Percentiles rank a stretch among this genome's conserved stretches.
phyloP scores from a whole-genome alignment of 768 basidiomycete species.

The Gautieria morchelliformis region DNA sequence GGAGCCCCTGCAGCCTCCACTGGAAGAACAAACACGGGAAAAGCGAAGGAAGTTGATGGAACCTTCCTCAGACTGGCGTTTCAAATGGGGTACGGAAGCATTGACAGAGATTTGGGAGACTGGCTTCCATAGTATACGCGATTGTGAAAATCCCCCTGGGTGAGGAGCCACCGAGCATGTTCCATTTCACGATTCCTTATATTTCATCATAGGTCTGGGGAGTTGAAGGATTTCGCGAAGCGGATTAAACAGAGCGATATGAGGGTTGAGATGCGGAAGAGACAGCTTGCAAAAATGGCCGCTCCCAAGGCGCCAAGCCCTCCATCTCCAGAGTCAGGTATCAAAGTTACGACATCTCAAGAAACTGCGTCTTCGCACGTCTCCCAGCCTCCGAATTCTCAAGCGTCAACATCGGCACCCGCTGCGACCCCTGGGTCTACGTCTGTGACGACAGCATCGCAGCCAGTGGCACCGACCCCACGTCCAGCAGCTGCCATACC shows the following conservation, averaged over 20 bases:
- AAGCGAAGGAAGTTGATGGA: conserved; percentile 45
- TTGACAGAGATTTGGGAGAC: conserved; percentile 78
- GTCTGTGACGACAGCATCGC: conserved; percentile 20
- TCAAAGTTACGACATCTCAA: neutral
- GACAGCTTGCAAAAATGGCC: conserved; percentile 22
- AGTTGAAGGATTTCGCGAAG: conserved; percentile 6
- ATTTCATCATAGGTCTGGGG: neutral
- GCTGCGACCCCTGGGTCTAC: conserved; percentile 17
- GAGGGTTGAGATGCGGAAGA: conserved; percentile 44
- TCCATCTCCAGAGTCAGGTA: neutral
- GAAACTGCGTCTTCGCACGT: conserved; percentile 14
- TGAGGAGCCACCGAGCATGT: conserved; percentile 24
- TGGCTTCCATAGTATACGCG: conserved; percentile 57
- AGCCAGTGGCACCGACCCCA: conserved; percentile 14
- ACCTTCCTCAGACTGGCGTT: conserved; percentile 52
- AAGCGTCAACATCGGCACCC: conserved; percentile 24
- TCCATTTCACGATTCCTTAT: neutral
- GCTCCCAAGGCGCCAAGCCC: neutral
- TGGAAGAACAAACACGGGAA: conserved; percentile 53
- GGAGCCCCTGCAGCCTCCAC: conserved; percentile 41
- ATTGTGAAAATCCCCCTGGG: conserved; percentile 62
- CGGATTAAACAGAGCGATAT: conserved; percentile 33
- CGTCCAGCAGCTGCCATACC: conserved; percentile 13
- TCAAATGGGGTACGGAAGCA: conserved; percentile 56
- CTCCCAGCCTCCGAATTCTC: conserved; percentile 29